Base-by-base conservation (phyloP, 306 rosid species). In the Cicer cuneatum region DNA sequence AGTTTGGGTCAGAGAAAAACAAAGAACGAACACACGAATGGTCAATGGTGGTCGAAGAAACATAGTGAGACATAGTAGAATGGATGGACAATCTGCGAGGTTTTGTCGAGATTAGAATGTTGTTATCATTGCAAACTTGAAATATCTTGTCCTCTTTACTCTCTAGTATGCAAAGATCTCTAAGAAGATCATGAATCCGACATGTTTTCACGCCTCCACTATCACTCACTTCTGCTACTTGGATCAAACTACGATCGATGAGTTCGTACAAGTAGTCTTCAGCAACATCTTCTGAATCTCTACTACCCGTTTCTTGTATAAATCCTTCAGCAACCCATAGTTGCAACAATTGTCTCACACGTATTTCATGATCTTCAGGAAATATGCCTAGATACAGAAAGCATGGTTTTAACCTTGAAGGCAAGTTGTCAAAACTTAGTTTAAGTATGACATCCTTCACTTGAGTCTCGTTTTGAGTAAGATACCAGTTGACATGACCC, bases 321-420 rank as follows among this genome's bases (percentile, higher is more conserved):
- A 71, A 81, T 14, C 82, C 81, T 19, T 83, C 83, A 0, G 72
- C 71, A 8, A 78, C 71, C 82, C 77, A 78, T 24, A n/a, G n/a
- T 2, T 19, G 13, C 29, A 52, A 12, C 45, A 77, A 11, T 49
- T 10, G n/a, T 41, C 75, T 69, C 5, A 63, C 66, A 8, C 19
- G 39, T 12, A 78, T 78, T 43, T 74, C 78, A 12, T 2, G 69
- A 62, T 42, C 80, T 73, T 82, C 53, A 7, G 77, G 83, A 48
- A 10, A 82, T 2, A 67, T 43, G 24, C 83, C 70, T 8, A 83
- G 11, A 69, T 78, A 83, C 0, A 83, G 19, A 39, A 78, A 78
- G 5, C 80, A 78, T 8, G 80, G 80, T 11, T 78, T 83, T 3
- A 83, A 40, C 13, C 45, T 52, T n/a, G 7, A 10, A 0, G 80